Evolutionary conservation across 2,329 filamentous ascomycete genomes (phyloP).

Genomic region (Paecilomyces fulvus): DNA sequence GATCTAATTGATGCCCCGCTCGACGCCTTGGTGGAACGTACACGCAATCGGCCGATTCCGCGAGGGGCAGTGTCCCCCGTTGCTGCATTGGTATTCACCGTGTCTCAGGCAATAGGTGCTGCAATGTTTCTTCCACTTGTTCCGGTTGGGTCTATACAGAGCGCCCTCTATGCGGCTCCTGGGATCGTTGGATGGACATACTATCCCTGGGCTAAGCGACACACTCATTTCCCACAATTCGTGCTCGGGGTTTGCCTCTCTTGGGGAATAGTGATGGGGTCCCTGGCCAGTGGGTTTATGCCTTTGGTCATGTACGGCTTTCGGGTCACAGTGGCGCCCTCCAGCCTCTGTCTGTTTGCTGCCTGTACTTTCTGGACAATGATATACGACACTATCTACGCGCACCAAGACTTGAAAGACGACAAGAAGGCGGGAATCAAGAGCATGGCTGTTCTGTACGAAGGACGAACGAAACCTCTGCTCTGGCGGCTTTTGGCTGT

Average conservation of each 20-base stretch:
- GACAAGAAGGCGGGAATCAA: constrained; percentile 82
- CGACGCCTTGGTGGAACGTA: constrained; percentile 69
- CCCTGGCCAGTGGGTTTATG: neutral
- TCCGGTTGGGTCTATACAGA: neutral
- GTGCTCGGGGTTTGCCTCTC: constrained; percentile 79
- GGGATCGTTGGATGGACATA: constrained; percentile 4
- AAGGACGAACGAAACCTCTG: neutral
- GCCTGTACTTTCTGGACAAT: constrained; percentile 56
- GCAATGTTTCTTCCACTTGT: constrained; percentile 31
- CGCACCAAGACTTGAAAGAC: constrained; percentile 83
- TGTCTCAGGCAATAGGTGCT: constrained; percentile 44
- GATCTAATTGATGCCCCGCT: constrained; percentile 85
- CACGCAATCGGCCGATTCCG: constrained; percentile 70
- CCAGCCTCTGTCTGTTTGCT: neutral
- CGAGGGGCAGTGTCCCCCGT: constrained; percentile 66
- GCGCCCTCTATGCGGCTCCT: neutral
- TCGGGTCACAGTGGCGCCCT: neutral
- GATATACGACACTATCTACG: constrained; percentile 88
- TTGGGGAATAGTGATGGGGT: constrained; percentile 56
- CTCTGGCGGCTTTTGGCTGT: neutral
- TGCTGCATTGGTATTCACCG: constrained; percentile 65
- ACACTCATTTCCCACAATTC: constrained; percentile 80
- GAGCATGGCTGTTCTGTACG: constrained; percentile 58
- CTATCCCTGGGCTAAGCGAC: constrained; percentile 75
- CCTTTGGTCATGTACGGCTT: neutral